Conservation (phyloP, 257 asterid genomes). For the Echium plantagineum region DNA sequence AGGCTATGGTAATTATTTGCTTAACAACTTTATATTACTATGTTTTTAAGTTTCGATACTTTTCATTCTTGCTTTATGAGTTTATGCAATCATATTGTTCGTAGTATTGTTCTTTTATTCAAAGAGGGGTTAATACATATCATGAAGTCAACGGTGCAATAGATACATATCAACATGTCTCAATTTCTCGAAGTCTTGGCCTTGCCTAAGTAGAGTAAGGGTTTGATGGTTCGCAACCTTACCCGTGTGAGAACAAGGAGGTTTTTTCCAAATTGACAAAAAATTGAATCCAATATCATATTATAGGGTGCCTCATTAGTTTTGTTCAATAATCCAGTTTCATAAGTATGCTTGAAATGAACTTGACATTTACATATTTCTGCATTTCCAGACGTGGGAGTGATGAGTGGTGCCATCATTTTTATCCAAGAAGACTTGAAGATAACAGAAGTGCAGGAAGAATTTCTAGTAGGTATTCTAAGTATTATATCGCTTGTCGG, state of each 20-base stretch:
- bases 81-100: conserved; percentile 3
- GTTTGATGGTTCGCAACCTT: too few species aligned
- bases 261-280: too few species aligned
- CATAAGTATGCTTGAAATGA: not conserved
- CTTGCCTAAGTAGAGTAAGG: too few species aligned
- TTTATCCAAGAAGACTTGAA: conserved; percentile 72
- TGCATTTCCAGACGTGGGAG: conserved; percentile 72
- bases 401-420: conserved; percentile 89
- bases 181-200: too few species aligned
- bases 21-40: not conserved
- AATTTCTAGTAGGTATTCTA: conserved; percentile 64
- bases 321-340: not conserved
- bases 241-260: too few species aligned
- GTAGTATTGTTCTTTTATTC: not conserved
- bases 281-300: too few species aligned
- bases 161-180: too few species aligned
- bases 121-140: not conserved
- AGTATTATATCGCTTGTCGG: conserved; percentile 81
- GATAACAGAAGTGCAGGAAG: conserved; percentile 70
- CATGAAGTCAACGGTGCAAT: not conserved
- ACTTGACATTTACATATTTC: not conserved
- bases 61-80: not conserved
- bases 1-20: conserved; percentile 57
- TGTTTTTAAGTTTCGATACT: too few species aligned
- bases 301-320: too few species aligned